Conservation (phyloP, 2,329 filamentous ascomycete genomes). For the Aspergillus sp. region DNA sequence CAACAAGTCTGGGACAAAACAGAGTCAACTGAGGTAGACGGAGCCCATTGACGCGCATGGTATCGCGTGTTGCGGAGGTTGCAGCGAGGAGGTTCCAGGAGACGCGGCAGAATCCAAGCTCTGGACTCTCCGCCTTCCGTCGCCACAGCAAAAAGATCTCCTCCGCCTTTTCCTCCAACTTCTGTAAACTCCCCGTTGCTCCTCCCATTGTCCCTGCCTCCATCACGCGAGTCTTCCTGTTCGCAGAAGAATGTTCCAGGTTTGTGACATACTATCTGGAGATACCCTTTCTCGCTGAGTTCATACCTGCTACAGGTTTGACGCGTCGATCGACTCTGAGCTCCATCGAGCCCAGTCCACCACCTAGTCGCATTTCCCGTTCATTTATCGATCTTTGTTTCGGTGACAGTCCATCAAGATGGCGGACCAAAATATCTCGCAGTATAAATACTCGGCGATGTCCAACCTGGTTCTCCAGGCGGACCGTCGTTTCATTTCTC, state of each 20-base stretch:
- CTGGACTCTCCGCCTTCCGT: constrained; percentile 22
- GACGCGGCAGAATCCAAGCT: constrained; percentile 11
- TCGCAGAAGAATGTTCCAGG: constrained; percentile 29
- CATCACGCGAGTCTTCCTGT: constrained; percentile 18
- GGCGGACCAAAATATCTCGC: constrained; percentile 70
- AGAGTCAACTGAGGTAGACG: constrained; percentile 7
- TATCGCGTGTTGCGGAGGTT: constrained; percentile 5
- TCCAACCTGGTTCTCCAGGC: constrained; percentile 99
- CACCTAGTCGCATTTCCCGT: constrained; percentile 16
- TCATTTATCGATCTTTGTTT: constrained; percentile 7
- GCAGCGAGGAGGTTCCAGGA: constrained; percentile 4
- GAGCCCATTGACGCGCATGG: constrained; percentile 18
- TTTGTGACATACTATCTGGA: constrained; percentile 23
- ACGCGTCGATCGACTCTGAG: constrained; percentile 26
- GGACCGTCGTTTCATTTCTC: constrained; percentile 88
- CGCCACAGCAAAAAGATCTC: constrained; percentile 25
- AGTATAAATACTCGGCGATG: constrained; percentile 99
- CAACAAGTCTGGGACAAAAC: constrained; percentile 2
- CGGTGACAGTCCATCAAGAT: constrained; percentile 39
- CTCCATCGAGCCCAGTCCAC: constrained; percentile 22
- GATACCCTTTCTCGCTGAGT: constrained; percentile 13
- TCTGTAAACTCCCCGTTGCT: constrained; percentile 14
- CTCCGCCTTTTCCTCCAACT: constrained; percentile 19
- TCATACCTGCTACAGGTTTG: constrained; percentile 18
- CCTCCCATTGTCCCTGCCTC: constrained; percentile 16